Percentiles rank a stretch among this genome's conserved stretches.
These are phyloP conservation scores for Colletotrichum viniferum DNA, from an alignment of 2,329 filamentous ascomycete species.

Conservation along the genomic window DNA sequence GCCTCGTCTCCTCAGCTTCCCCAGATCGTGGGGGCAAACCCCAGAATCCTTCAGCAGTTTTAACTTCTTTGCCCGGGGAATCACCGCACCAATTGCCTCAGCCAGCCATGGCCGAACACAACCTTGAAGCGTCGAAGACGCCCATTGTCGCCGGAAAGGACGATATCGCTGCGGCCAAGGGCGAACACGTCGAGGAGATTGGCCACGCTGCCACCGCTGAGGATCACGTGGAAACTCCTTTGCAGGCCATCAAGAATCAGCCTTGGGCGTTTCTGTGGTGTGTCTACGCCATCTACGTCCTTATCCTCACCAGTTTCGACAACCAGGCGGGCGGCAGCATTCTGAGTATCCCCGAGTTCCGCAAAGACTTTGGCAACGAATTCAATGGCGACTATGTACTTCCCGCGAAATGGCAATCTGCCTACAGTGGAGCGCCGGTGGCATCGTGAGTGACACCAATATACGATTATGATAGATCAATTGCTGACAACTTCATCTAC, in stretches of 20 bases:
- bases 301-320: conserved; percentile 45
- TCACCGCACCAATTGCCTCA: neutral
- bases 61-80: neutral
- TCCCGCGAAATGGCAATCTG: conserved; percentile 46
- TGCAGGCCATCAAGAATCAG: conserved; percentile 27
- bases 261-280: conserved; percentile 37
- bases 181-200: conserved; percentile 10
- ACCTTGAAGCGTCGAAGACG: conserved; percentile 1
- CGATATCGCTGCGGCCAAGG: conserved; percentile 12
- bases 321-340: conserved; percentile 44
- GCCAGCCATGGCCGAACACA: neutral
- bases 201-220: conserved; percentile 1
- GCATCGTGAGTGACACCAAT: conserved; percentile 32
- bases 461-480: neutral
- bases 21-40: neutral
- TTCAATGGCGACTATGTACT: conserved; percentile 42
- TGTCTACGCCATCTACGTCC: conserved; percentile 42
- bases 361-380: conserved; percentile 45
- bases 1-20: neutral
- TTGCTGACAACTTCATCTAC: neutral
- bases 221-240: conserved; percentile 13
- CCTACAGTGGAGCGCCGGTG: conserved; percentile 45
- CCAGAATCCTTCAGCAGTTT: neutral
- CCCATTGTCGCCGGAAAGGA: conserved; percentile 1
- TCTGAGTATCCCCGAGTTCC: conserved; percentile 46